phyloP scores from a whole-genome alignment of 2,329 filamentous ascomycete genomes.

The Coniochaeta pulveracea region DNA sequence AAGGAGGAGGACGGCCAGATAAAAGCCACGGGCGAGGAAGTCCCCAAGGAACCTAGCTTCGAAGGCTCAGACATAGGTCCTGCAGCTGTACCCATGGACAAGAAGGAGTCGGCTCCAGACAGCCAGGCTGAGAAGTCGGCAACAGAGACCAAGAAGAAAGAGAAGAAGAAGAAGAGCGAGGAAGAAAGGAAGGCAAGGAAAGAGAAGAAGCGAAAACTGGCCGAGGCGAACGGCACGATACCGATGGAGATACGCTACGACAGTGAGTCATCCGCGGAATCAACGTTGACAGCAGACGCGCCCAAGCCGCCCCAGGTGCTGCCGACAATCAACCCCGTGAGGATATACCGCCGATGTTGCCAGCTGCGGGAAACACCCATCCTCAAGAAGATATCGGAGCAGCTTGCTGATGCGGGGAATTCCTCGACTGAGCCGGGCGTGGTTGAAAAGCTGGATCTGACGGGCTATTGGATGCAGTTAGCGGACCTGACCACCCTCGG shows the following conservation, averaged over 20 bases:
- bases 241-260: constrained; percentile 74
- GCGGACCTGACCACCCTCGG: constrained; percentile 78
- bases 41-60: constrained; percentile 28
- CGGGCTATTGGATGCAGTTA: constrained; percentile 71
- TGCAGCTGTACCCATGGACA: constrained; percentile 14
- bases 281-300: constrained; percentile 15
- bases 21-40: constrained; percentile 27
- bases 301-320: constrained; percentile 47
- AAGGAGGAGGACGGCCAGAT: constrained; percentile 30
- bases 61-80: constrained; percentile 16
- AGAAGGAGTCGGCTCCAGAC: constrained; percentile 9
- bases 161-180: constrained; percentile 93
- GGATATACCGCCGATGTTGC: constrained; percentile 91
- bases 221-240: constrained; percentile 77
- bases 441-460: constrained; percentile 73
- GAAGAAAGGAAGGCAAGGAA: constrained; percentile 87
- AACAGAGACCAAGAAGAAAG: constrained; percentile 57
- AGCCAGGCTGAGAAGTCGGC: not conserved
- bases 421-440: constrained; percentile 58
- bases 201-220: constrained; percentile 74
- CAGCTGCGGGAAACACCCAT: constrained; percentile 89
- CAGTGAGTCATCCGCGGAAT: constrained; percentile 41
- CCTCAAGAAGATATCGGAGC: constrained; percentile 81
- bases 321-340: constrained; percentile 81
- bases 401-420: constrained; percentile 64